phyloP scores from a whole-genome alignment of 2,329 filamentous ascomycete genomes.

The Cladosporium cucumerinum region DNA sequence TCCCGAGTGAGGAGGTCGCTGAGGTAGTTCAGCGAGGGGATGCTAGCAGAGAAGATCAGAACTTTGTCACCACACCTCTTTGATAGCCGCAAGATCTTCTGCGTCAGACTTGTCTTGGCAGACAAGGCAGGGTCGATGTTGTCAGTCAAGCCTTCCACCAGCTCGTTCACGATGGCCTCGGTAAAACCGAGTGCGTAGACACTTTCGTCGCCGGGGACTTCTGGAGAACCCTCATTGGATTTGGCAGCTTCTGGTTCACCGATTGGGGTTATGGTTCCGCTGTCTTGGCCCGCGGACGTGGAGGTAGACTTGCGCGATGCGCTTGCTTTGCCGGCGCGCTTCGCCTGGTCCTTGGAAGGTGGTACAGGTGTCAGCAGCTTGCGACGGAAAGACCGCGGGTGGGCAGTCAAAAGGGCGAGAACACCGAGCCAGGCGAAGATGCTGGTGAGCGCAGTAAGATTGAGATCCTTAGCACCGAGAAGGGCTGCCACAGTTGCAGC shows the following conservation, averaged over 20 bases:
- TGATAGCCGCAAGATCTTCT: conserved; percentile 66
- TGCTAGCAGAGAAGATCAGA: conserved; percentile 74
- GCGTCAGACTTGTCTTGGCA: conserved; percentile 65
- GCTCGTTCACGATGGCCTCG: conserved; percentile 34
- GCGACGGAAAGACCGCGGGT: conserved; percentile 52
- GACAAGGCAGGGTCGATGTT: conserved; percentile 55
- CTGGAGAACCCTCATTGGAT: not conserved
- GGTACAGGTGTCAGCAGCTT: conserved; percentile 44
- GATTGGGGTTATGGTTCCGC: not conserved
- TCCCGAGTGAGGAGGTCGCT: conserved; percentile 53
- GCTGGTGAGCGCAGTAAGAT: conserved; percentile 39
- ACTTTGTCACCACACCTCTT: conserved; percentile 65
- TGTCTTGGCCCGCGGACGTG: not conserved
- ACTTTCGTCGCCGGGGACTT: conserved; percentile 32
- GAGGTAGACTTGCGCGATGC: not conserved
- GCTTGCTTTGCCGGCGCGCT: not conserved
- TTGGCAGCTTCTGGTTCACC: not conserved
- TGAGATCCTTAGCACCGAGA: conserved; percentile 31
- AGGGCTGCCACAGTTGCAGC: conserved; percentile 48
- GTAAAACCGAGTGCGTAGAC: conserved; percentile 36
- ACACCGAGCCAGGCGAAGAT: conserved; percentile 57
- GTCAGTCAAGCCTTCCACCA: conserved; percentile 34
- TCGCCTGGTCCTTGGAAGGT: not conserved
- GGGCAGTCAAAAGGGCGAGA: conserved; percentile 52
- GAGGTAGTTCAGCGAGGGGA: conserved; percentile 68